Evolutionary conservation across 139 green algal genomes (phyloP).

Genomic region (Limnomonas spitsbergensis): DNA sequence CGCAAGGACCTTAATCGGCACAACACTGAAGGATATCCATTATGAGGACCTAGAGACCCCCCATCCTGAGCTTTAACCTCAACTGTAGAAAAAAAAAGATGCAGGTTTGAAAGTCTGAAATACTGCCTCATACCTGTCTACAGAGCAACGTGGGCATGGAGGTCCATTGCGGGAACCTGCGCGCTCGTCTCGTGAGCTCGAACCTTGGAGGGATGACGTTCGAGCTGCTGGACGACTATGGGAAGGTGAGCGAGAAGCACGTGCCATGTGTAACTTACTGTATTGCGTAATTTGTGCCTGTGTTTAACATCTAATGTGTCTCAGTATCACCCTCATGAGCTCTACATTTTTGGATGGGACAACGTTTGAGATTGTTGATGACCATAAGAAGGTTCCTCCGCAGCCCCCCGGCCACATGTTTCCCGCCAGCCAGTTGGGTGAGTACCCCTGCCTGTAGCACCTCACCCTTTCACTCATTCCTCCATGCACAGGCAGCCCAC

Average conservation of each 20-base stretch:
- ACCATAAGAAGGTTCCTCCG: not conserved
- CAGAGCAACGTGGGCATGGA: slow-evolving; percentile 8
- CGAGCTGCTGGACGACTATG: slow-evolving; percentile 6
- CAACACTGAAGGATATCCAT: not conserved
- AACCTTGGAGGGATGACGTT: slow-evolving; percentile 10
- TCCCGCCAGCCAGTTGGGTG: not conserved
- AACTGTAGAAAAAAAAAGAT: slow-evolving; percentile 6
- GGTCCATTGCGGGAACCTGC: not conserved
- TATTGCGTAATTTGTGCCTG: no score
- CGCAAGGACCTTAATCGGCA: not conserved
- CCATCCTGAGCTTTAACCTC: no score
- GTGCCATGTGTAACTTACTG: no score
- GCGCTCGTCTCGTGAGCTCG: not conserved
- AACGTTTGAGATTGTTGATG: not conserved
- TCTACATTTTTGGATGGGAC: not conserved
- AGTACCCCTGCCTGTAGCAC: no score
- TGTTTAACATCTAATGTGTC: not conserved
- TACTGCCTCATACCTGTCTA: not conserved
- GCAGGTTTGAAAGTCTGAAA: not conserved
- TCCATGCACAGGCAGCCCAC: slow-evolving; percentile 1
- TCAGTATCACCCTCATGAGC: not conserved
- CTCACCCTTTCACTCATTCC: no score
- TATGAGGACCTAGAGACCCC: no score
- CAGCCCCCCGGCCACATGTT: not conserved
- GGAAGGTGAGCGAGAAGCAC: not conserved